A percentile compares a stretch with the other conserved stretches of the same genome.
Evolutionary conservation across 495 filamentous ascomycete species (phyloP).

Genomic region (Hypoxylon trugodes): DNA sequence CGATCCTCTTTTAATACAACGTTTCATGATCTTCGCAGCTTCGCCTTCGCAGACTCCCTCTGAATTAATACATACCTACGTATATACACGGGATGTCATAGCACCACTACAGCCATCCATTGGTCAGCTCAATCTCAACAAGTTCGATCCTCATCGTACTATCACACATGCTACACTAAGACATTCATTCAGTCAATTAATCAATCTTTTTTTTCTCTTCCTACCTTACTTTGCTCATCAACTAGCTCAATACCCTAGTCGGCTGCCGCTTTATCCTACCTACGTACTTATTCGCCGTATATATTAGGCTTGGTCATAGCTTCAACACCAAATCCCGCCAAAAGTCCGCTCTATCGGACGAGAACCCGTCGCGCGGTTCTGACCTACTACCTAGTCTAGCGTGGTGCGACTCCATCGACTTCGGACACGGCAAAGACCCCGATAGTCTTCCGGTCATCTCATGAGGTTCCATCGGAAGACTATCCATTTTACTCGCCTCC

Average conservation of each 20-base stretch:
- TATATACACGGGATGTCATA: not conserved
- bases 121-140: constrained; percentile 12
- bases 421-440: constrained; percentile 21
- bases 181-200: not conserved
- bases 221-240: not conserved
- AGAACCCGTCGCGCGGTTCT: constrained; percentile 12
- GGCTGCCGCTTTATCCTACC: constrained; percentile 7
- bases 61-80: constrained; percentile 2
- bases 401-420: constrained; percentile 15
- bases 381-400: constrained; percentile 9
- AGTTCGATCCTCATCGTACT: not conserved
- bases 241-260: constrained; percentile 12
- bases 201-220: too few relatives aligned
- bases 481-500: constrained; percentile 11
- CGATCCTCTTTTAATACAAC: constrained; percentile 41
- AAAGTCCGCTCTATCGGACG: constrained; percentile 22
- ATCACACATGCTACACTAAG: constrained; percentile 2
- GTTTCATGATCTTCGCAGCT: constrained; percentile 41
- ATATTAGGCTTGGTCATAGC: constrained; percentile 4
- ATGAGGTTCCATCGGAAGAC: constrained; percentile 32
- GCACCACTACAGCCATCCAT: constrained; percentile 3
- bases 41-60: constrained; percentile 30
- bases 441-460: constrained; percentile 29
- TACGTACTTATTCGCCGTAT: not conserved
- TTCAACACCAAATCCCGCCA: constrained; percentile 12